Evolutionary conservation across 768 basidiomycete genomes (phyloP), one percentile per base, ranked within the genome.

Genomic region (Leucogyrophana mollusca): DNA sequence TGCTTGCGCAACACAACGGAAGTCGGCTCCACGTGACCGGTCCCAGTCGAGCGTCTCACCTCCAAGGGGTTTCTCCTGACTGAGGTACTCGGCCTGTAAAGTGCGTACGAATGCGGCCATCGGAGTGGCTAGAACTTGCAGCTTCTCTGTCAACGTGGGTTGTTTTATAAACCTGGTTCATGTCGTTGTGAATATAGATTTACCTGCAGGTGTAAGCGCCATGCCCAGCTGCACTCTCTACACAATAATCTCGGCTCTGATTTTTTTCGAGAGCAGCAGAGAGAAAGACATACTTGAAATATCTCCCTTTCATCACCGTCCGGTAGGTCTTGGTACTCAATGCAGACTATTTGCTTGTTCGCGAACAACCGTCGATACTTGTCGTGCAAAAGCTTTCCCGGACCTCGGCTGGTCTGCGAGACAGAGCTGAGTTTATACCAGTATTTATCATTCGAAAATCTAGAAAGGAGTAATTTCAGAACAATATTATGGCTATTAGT

Each of bases 211-310:
- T 0, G 85, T 88, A 23, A 88, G 69, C 0, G 87, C 85, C 74
- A 90, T 83, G 6, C 87, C 87, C 3, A 87, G 71, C 63, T 89
- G 87, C 6, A 90, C 87, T 40, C 87, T 74, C 84, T 90, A 39
- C 3, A 16, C 52, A 25, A 43, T 32, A 23, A 18, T 22, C 17
- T 35, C 55, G n/a, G 4, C 38, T 13, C 43, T 34, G 2, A 20
- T n/a, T n/a, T 21, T 9, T 16, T 18, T 24, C 17, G 16, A 40
- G 3, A 9, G 22, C 35, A 34, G 1, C 4, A 45, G 11, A 16
- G 18, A 22, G 27, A 20, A 32, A 5, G n/a, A 42, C 73, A 34
- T 34, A 84, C 88, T 71, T 87, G 84, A 67, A 87, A 87, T 14
- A 87, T 80, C 51, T 86, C 84, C 17, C 85, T 71, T 53, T 87